Evolutionary conservation across 441 rosid species (phyloP).

Genomic region (Flueggea neowawraea): DNA sequence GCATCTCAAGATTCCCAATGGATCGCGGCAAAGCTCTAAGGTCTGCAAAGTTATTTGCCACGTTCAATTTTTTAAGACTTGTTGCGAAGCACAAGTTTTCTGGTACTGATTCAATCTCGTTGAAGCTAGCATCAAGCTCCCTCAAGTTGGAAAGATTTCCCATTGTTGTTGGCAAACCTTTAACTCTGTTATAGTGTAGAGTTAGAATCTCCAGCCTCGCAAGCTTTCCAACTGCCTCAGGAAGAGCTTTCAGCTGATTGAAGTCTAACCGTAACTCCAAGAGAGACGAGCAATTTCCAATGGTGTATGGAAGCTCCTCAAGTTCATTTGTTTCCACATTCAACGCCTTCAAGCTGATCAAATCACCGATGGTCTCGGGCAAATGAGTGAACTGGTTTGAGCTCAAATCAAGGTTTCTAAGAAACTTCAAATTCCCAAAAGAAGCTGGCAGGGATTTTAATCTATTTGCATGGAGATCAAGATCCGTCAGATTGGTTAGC

Average conservation of each 20-base stretch:
- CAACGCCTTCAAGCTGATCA: conserved; percentile 39
- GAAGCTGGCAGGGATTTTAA: conserved; percentile 48
- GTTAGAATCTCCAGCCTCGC: conserved; percentile 47
- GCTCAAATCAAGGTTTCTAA: conserved; percentile 44
- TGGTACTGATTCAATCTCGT: conserved; percentile 52
- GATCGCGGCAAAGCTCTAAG: conserved; percentile 55
- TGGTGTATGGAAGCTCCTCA: conserved; percentile 57
- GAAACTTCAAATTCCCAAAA: conserved; percentile 42
- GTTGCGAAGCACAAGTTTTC: conserved; percentile 52
- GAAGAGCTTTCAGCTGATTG: conserved; percentile 61
- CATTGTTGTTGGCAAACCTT: conserved; percentile 60
- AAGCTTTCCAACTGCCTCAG: conserved; percentile 64
- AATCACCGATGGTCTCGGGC: conserved; percentile 43
- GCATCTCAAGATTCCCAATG: conserved; percentile 63
- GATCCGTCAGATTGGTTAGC: conserved; percentile 38
- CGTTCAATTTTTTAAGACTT: conserved; percentile 51
- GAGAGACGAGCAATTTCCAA: conserved; percentile 47
- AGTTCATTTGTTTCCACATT: conserved; percentile 56
- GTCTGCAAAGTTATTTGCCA: conserved; percentile 62
- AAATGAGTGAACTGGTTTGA: conserved; percentile 43
- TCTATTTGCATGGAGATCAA: conserved; percentile 59
- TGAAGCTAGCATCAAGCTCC: conserved; percentile 75
- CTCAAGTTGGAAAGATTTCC: conserved; percentile 42
- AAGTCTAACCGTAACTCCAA: conserved; percentile 54
- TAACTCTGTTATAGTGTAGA: conserved; percentile 56